Percentiles rank a stretch among this genome's conserved stretches.
Conservation (phyloP, 306 rosid species). For the Ormosia emarginata region DNA sequence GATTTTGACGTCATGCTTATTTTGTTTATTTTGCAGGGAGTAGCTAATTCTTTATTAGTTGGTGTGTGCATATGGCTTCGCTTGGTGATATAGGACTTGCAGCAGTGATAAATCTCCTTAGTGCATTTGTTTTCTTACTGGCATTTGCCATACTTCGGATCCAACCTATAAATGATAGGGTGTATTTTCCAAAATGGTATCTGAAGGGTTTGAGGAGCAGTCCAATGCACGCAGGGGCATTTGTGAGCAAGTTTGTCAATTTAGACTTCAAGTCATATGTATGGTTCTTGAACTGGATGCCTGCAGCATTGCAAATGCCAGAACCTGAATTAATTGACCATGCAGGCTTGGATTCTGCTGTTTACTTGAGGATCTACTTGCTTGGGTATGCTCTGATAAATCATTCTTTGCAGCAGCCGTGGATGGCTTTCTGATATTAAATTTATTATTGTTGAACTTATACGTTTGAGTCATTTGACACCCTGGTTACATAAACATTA, state of each 20-base stretch:
- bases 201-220: slow-evolving; percentile 80
- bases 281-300: slow-evolving; percentile 91
- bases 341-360: slow-evolving; percentile 93
- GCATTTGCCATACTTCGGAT: slow-evolving; percentile 85
- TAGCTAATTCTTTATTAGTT: neutral
- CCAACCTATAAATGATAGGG: slow-evolving; percentile 93
- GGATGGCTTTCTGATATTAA: neutral
- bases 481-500: neutral
- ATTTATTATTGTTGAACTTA: neutral
- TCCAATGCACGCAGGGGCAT: slow-evolving; percentile 64
- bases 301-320: slow-evolving; percentile 89
- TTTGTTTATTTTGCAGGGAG: slow-evolving; percentile 32
- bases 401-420: neutral
- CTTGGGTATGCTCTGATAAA: slow-evolving; percentile 55
- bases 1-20: slow-evolving; percentile 1
- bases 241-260: slow-evolving; percentile 79
- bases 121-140: slow-evolving; percentile 66
- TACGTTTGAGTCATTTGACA: neutral
- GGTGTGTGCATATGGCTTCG: slow-evolving; percentile 57
- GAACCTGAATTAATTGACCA: slow-evolving; percentile 91
- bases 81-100: slow-evolving; percentile 80
- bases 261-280: slow-evolving; percentile 76
- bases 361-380: slow-evolving; percentile 87
- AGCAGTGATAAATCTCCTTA: slow-evolving; percentile 84
- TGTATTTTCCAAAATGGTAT: slow-evolving; percentile 98